Conservation (phyloP, 805 yeast species). For the Groenewaldozyma salmanticensis region DNA sequence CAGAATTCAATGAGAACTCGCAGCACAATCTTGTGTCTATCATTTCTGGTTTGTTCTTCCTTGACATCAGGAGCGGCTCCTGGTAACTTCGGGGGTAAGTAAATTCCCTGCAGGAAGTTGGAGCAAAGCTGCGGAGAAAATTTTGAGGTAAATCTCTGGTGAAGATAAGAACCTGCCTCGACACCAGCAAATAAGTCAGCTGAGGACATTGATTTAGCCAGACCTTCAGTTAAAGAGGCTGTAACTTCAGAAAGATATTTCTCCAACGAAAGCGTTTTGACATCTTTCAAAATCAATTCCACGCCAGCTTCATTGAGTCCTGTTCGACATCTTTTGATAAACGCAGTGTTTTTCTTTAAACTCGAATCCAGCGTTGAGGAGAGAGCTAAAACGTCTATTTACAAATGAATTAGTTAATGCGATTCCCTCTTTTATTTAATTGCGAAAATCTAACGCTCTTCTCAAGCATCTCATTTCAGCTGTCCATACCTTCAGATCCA, state of each 20-base stretch:
- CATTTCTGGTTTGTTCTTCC: conserved; percentile 34
- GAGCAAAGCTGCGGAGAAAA: conserved; percentile 45
- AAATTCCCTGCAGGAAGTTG: conserved; percentile 24
- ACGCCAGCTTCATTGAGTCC: conserved; percentile 45
- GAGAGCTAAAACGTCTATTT: no score
- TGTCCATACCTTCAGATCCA: conserved; percentile 31
- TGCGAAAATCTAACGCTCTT: neutral
- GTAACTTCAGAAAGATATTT: conserved; percentile 68
- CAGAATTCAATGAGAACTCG: conserved; percentile 50
- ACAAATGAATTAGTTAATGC: neutral
- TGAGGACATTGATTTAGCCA: conserved; percentile 40
- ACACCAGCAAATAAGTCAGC: conserved; percentile 56
- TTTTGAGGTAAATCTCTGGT: conserved; percentile 53
- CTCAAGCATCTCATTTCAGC: neutral
- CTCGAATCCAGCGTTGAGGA: conserved; percentile 53
- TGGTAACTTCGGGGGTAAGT: conserved; percentile 15
- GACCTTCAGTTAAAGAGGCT: conserved; percentile 52
- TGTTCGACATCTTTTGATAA: conserved; percentile 58
- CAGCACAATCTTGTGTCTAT: conserved; percentile 38
- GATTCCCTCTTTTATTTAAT: neutral
- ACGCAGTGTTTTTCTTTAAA: conserved; percentile 69
- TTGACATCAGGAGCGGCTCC: conserved; percentile 17
- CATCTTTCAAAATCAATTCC: conserved; percentile 45
- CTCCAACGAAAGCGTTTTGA: conserved; percentile 52
- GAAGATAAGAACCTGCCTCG: conserved; percentile 61